Evolutionary conservation across 768 basidiomycete genomes (phyloP).

Genomic region (Tricholoma flavovirens): DNA sequence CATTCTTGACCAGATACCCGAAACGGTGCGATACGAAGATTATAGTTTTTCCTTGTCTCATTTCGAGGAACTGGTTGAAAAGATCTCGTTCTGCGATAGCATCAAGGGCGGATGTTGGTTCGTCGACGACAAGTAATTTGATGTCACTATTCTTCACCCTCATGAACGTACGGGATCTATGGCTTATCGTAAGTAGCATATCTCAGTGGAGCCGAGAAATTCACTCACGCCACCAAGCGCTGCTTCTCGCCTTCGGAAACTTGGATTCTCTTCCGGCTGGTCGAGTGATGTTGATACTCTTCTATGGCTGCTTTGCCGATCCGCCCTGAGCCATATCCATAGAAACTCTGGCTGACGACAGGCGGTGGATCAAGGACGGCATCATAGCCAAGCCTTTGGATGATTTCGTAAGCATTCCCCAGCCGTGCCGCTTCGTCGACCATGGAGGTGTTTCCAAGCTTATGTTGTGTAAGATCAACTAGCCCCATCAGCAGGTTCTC

Average conservation of each 20-base stretch:
- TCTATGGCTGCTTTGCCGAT: slow-evolving; percentile 25
- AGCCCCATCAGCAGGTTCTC: slow-evolving; percentile 35
- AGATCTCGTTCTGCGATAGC: slow-evolving; percentile 47
- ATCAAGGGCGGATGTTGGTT: slow-evolving; percentile 54
- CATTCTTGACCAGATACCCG: slow-evolving; percentile 41
- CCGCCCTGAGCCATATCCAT: slow-evolving; percentile 20
- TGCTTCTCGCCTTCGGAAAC: slow-evolving; percentile 45
- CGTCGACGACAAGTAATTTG: slow-evolving; percentile 49
- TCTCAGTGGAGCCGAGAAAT: neutral
- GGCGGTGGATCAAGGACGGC: slow-evolving; percentile 32
- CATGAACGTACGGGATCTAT: slow-evolving; percentile 44
- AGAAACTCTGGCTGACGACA: slow-evolving; percentile 23
- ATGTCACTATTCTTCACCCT: slow-evolving; percentile 32
- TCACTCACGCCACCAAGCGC: slow-evolving; percentile 41
- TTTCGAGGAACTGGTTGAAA: slow-evolving; percentile 31
- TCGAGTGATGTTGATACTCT: slow-evolving; percentile 24
- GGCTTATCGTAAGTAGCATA: neutral
- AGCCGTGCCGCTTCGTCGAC: slow-evolving; percentile 28
- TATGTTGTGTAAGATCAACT: slow-evolving; percentile 5
- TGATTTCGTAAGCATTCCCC: slow-evolving; percentile 36
- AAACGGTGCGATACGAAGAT: slow-evolving; percentile 55
- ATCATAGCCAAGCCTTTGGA: slow-evolving; percentile 36
- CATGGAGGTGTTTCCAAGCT: slow-evolving; percentile 12
- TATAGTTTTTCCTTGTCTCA: slow-evolving; percentile 44
- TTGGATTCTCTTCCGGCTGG: slow-evolving; percentile 22